Conservation (phyloP, 805 yeast genomes). For the Yamadazyma endophytica region DNA sequence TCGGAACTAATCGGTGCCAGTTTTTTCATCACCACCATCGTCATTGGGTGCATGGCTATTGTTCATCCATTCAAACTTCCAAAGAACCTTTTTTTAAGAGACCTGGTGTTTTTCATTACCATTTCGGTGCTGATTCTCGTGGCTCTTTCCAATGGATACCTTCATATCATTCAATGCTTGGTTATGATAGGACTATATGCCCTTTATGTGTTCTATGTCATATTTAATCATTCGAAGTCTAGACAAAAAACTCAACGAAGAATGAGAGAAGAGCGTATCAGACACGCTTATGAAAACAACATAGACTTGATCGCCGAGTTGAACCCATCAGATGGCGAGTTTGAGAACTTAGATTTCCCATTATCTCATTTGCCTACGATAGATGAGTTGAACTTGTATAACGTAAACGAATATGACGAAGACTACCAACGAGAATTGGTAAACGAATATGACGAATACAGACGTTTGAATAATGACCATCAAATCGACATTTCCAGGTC, state of each 20-base stretch:
- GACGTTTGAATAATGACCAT: slow-evolving; percentile 7
- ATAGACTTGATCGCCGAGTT: background rate
- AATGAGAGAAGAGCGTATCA: slow-evolving; percentile 17
- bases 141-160: slow-evolving; percentile 51
- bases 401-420: slow-evolving; percentile 9
- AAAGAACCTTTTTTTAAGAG: slow-evolving; percentile 51
- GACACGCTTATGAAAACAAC: slow-evolving; percentile 15
- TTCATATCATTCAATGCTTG: slow-evolving; percentile 54
- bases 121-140: slow-evolving; percentile 48
- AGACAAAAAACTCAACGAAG: slow-evolving; percentile 11
- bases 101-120: slow-evolving; percentile 51
- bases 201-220: slow-evolving; percentile 50
- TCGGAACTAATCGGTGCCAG: slow-evolving; percentile 94
- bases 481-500: slow-evolving; percentile 7
- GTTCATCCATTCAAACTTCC: slow-evolving; percentile 61
- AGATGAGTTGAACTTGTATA: slow-evolving; percentile 16
- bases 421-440: slow-evolving; percentile 10
- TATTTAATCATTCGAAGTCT: slow-evolving; percentile 22
- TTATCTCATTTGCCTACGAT: slow-evolving; percentile 23
- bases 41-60: slow-evolving; percentile 75
- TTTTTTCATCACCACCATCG: slow-evolving; percentile 72
- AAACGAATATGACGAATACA: slow-evolving; percentile 9
- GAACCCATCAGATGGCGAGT: background rate
- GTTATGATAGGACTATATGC: slow-evolving; percentile 55
- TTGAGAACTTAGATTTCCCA: slow-evolving; percentile 15